phyloP scores from a whole-genome alignment of 2,329 filamentous ascomycete genomes.

The Fusarium sp. region DNA sequence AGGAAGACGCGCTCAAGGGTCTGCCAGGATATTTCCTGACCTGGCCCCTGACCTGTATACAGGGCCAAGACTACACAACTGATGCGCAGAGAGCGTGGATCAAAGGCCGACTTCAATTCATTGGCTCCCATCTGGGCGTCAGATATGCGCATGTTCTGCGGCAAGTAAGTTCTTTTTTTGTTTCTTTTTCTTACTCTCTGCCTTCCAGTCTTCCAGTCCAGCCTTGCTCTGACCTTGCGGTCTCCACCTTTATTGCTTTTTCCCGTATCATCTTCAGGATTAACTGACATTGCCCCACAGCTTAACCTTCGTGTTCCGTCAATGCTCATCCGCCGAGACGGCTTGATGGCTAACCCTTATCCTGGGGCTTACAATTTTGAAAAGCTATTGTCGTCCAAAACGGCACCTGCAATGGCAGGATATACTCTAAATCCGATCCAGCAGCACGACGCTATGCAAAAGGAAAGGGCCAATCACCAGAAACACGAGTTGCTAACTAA shows the following conservation, averaged over 20 bases:
- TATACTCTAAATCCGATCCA: conserved; percentile 60
- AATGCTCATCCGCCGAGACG: conserved; percentile 70
- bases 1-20: conserved; percentile 64
- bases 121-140: conserved; percentile 68
- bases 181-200: conserved; percentile 1
- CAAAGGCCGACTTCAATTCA: conserved; percentile 65
- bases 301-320: conserved; percentile 70
- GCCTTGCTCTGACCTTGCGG: neutral
- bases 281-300: conserved; percentile 51
- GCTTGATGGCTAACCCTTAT: conserved; percentile 60
- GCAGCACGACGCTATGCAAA: conserved; percentile 62
- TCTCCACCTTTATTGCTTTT: conserved; percentile 21
- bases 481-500: conserved; percentile 58
- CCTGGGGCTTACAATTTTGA: conserved; percentile 59
- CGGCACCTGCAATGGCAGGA: conserved; percentile 51
- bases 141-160: conserved; percentile 68
- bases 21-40: conserved; percentile 70
- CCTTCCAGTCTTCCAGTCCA: neutral
- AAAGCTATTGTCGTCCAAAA: conserved; percentile 58
- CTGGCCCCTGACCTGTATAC: conserved; percentile 68
- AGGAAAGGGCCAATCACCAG: conserved; percentile 58
- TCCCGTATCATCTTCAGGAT: conserved; percentile 24
- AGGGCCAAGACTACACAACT: conserved; percentile 69
- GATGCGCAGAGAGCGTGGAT: conserved; percentile 69
- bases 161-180: conserved; percentile 57